These are phyloP conservation scores for Gossypium bickii DNA, from an alignment of 345 rosid species.

Conservation along the genomic window DNA sequence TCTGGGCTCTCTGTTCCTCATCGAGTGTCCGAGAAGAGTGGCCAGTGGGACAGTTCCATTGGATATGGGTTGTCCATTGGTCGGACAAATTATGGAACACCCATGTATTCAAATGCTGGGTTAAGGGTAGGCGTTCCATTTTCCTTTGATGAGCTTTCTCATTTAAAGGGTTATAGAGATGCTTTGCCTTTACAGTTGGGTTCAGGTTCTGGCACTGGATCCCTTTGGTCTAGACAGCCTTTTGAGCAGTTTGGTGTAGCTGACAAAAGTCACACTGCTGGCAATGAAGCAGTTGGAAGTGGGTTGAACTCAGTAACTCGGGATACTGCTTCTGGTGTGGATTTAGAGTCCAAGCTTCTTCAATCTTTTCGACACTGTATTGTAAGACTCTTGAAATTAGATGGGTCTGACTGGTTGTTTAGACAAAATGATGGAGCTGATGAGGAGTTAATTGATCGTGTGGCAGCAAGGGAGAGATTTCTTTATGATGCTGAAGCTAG, in stretches of 20 bases:
- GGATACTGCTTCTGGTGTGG: slow-evolving; percentile 43
- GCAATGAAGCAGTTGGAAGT: slow-evolving; percentile 44
- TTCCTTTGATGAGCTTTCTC: slow-evolving; percentile 45
- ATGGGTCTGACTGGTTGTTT: slow-evolving; percentile 97
- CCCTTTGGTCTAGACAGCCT: slow-evolving; percentile 95
- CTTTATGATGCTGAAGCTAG: slow-evolving; percentile 70
- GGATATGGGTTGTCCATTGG: slow-evolving; percentile 54
- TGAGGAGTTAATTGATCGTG: slow-evolving; percentile 80
- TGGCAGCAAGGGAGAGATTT: slow-evolving; percentile 83
- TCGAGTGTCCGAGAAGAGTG: slow-evolving; percentile 43
- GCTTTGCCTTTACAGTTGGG: slow-evolving; percentile 31
- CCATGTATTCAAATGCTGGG: slow-evolving; percentile 46
- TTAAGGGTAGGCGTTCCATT: slow-evolving; percentile 44
- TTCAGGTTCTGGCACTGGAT: slow-evolving; percentile 48
- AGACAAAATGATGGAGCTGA: slow-evolving; percentile 80
- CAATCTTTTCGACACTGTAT: slow-evolving; percentile 72
- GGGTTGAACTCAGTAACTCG: slow-evolving; percentile 35
- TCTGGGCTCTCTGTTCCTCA: slow-evolving; percentile 63
- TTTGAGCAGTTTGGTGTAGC: slow-evolving; percentile 93
- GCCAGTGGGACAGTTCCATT: slow-evolving; percentile 48
- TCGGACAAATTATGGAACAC: slow-evolving; percentile 42
- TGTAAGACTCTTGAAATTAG: slow-evolving; percentile 69
- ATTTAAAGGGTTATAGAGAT: slow-evolving; percentile 51
- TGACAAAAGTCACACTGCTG: slow-evolving; percentile 45
- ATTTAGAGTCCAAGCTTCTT: slow-evolving; percentile 75